phyloP scores from a whole-genome alignment of 169 alveolate species.

The Plasmodium vinckei region DNA sequence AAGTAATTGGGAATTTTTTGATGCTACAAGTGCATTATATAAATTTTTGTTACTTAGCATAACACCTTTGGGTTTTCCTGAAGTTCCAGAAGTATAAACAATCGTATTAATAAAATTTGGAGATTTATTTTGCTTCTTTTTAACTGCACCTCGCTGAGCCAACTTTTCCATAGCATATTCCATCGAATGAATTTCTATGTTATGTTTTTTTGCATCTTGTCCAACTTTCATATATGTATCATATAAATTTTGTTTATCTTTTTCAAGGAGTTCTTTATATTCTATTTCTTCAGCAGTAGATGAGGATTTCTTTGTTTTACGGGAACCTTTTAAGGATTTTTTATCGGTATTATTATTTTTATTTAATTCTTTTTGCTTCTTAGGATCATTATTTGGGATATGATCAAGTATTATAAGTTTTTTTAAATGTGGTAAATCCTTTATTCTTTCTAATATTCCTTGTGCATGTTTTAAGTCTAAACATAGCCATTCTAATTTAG shows the following conservation, averaged over 20 bases:
- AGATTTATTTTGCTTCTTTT: background rate
- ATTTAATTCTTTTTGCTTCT: background rate
- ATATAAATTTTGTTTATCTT: too few relatives aligned
- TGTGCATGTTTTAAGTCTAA: constrained; percentile 28
- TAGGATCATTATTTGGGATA: background rate
- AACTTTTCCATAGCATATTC: background rate
- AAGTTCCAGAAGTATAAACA: constrained; percentile 98
- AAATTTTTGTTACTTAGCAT: constrained; percentile 89
- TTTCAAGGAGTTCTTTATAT: too few relatives aligned
- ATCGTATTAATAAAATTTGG: constrained; percentile 90
- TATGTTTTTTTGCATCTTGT: background rate
- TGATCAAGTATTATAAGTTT: constrained; percentile 43
- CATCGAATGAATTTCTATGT: background rate
- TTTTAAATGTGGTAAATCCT: constrained; percentile 32
- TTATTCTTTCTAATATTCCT: background rate
- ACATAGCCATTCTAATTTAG: constrained; percentile 57
- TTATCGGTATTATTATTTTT: too few relatives aligned
- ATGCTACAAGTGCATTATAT: constrained; percentile 12
- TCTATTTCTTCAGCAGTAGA: too few relatives aligned
- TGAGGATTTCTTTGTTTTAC: too few relatives aligned
- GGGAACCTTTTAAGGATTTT: too few relatives aligned
- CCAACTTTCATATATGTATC: too few relatives aligned
- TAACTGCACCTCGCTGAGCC: background rate
- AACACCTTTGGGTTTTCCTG: constrained; percentile 98
- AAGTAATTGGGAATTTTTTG: background rate